Evolutionary conservation across 106 monocot species (phyloP).

Genomic region (Apostasia ramifera): DNA sequence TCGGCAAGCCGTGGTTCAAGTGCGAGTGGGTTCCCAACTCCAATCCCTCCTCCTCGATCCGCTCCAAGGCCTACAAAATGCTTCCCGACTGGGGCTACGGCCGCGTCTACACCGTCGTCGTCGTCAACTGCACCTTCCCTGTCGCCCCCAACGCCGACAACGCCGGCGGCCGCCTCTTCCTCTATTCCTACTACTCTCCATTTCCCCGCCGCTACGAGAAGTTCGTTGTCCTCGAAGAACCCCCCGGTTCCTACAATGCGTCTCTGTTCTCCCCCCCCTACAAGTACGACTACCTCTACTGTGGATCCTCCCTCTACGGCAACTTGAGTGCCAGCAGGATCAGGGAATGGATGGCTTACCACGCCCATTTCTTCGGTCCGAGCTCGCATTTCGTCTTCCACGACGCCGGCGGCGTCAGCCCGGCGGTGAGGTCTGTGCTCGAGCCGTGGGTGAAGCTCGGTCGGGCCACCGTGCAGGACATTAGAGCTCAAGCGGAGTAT

Average conservation of each 20-base stretch:
- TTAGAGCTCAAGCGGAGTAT: slow-evolving; percentile 51
- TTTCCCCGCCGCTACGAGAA: slow-evolving; percentile 18
- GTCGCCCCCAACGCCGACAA: slow-evolving; percentile 20
- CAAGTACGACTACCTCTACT: slow-evolving; percentile 58
- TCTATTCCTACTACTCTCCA: slow-evolving; percentile 26
- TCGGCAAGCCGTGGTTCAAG: slow-evolving; percentile 37
- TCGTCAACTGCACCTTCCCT: slow-evolving; percentile 66
- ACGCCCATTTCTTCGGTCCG: slow-evolving; percentile 40
- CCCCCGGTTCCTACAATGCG: slow-evolving; percentile 18
- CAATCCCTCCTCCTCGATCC: slow-evolving; percentile 8
- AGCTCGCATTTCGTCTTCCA: slow-evolving; percentile 57
- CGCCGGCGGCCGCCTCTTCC: slow-evolving; percentile 37
- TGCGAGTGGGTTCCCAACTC: slow-evolving; percentile 42
- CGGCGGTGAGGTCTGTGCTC: slow-evolving; percentile 52
- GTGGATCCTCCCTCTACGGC: slow-evolving; percentile 62
- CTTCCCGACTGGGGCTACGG: slow-evolving; percentile 87
- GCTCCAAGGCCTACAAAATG: slow-evolving; percentile 23
- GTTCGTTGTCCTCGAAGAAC: slow-evolving; percentile 44
- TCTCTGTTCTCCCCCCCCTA: slow-evolving; percentile 21
- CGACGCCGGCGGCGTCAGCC: slow-evolving; percentile 60
- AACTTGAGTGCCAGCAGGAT: slow-evolving; percentile 50
- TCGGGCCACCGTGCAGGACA: slow-evolving; percentile 47
- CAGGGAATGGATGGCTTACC: slow-evolving; percentile 73
- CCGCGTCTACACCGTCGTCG: slow-evolving; percentile 71
- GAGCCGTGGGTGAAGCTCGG: slow-evolving; percentile 57